Conservation (phyloP, 495 filamentous ascomycete species). For the Corynascus novoguineensis region DNA sequence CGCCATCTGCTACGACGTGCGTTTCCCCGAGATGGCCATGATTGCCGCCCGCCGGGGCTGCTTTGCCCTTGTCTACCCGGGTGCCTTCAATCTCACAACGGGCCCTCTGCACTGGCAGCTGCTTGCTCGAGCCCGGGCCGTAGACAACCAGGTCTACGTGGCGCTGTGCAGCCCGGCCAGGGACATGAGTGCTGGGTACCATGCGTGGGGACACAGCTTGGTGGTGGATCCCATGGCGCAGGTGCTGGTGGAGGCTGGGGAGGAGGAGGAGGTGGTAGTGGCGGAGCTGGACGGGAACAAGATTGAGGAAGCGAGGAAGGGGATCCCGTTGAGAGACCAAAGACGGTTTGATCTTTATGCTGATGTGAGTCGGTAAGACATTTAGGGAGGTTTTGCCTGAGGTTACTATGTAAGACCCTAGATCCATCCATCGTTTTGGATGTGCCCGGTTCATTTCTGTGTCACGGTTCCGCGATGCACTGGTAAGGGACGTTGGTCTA, state of each 20-base stretch:
- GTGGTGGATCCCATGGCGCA: slow-evolving; percentile 84
- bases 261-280: slow-evolving; percentile 69
- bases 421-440: too few relatives aligned
- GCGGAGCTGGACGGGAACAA: slow-evolving; percentile 64
- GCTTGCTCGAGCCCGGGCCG: slow-evolving; percentile 72
- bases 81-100: slow-evolving; percentile 92
- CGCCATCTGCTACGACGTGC: slow-evolving; percentile 95
- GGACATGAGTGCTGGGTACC: slow-evolving; percentile 69
- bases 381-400: too few relatives aligned
- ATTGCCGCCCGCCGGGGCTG: slow-evolving; percentile 69
- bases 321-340: slow-evolving; percentile 81
- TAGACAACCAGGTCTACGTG: slow-evolving; percentile 95
- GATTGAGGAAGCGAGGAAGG: slow-evolving; percentile 72
- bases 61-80: slow-evolving; percentile 85
- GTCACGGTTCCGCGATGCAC: background rate
- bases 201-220: slow-evolving; percentile 88
- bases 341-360: slow-evolving; percentile 93
- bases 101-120: slow-evolving; percentile 88
- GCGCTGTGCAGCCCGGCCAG: slow-evolving; percentile 87
- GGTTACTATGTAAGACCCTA: too few relatives aligned
- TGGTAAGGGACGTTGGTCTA: background rate
- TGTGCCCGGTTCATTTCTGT: background rate
- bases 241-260: slow-evolving; percentile 67
- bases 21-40: slow-evolving; percentile 90
- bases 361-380: slow-evolving; percentile 74